Percentiles rank a stretch among this genome's conserved stretches.
phyloP scores from a whole-genome alignment of 176 grass and related monocot genomes.

The Luzula sylvatica region DNA sequence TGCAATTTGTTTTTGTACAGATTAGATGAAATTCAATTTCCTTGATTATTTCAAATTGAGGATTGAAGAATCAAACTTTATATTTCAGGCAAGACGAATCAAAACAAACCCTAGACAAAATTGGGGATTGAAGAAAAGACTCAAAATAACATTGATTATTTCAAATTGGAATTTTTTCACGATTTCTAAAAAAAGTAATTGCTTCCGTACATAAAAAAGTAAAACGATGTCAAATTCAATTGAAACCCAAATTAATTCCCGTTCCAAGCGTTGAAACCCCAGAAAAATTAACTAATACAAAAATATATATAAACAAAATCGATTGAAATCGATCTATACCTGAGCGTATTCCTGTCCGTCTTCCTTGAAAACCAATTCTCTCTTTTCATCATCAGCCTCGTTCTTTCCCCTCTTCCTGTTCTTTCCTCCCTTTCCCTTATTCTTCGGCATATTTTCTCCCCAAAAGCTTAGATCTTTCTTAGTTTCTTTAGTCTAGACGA shows the following conservation, averaged over 20 bases:
- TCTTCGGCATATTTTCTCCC: slow-evolving; percentile 61
- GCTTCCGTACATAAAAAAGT: no score
- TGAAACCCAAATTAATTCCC: not conserved
- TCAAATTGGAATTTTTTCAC: no score
- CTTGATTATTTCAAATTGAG: no score
- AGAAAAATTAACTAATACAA: slow-evolving; percentile 2
- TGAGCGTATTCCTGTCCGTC: slow-evolving; percentile 89
- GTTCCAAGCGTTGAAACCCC: not conserved
- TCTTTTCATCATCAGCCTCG: slow-evolving; percentile 87
- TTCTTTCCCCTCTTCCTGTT: slow-evolving; percentile 84
- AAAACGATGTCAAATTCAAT: not conserved
- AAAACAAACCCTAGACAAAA: no score
- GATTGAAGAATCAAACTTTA: no score
- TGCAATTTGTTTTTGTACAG: no score
- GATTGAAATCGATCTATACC: no score
- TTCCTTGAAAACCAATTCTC: slow-evolving; percentile 86
- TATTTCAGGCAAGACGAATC: no score
- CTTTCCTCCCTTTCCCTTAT: slow-evolving; percentile 94
- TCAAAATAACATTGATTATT: no score
- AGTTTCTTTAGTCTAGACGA: not conserved
- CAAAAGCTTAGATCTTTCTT: not conserved
- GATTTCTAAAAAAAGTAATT: no score
- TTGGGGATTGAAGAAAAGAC: no score
- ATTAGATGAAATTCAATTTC: no score
- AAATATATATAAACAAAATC: slow-evolving; percentile 26